phyloP scores from a whole-genome alignment of 176 grass and related monocot species.

The Carex scoparia region DNA sequence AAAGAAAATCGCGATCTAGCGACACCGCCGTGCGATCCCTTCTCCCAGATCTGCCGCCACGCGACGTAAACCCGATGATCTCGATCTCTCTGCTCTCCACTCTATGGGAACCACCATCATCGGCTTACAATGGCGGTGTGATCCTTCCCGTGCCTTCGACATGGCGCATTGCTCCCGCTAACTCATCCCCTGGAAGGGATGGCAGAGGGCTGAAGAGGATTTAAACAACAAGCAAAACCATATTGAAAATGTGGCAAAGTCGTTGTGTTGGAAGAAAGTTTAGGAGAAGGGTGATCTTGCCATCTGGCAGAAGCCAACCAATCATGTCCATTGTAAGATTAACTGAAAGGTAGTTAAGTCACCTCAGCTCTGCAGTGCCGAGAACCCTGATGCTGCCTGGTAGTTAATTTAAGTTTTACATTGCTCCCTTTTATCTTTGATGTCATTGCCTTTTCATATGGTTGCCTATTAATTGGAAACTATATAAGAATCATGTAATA shows the following conservation, averaged over 20 bases:
- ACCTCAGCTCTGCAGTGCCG: conserved; percentile 46
- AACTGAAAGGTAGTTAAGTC: conserved; percentile 48
- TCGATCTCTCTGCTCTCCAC: too few species aligned
- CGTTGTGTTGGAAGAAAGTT: conserved; percentile 93
- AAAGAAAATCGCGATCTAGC: too few species aligned
- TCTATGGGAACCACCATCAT: too few species aligned
- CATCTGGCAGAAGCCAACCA: conserved; percentile 88
- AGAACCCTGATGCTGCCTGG: conserved; percentile 77
- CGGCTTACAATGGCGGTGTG: too few species aligned
- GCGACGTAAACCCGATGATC: too few species aligned
- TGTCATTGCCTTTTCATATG: not conserved
- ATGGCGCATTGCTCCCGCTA: conserved; percentile 96
- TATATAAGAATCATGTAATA: not conserved
- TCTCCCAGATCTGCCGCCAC: too few species aligned
- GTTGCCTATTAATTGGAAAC: not conserved
- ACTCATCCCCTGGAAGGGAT: conserved; percentile 77
- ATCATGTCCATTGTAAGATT: conserved; percentile 71
- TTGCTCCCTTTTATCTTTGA: too few species aligned
- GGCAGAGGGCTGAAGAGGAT: conserved; percentile 57
- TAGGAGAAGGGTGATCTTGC: conserved; percentile 69
- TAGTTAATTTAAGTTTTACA: conserved; percentile 16
- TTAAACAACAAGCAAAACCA: conserved; percentile 57
- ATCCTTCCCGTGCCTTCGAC: conserved; percentile 85
- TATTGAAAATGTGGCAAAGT: conserved; percentile 55
- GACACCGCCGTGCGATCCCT: too few species aligned